Evolutionary conservation across 257 asterid species (phyloP), one percentile per base, ranked within the genome.

Genomic region (Lycium ferocissimum): DNA sequence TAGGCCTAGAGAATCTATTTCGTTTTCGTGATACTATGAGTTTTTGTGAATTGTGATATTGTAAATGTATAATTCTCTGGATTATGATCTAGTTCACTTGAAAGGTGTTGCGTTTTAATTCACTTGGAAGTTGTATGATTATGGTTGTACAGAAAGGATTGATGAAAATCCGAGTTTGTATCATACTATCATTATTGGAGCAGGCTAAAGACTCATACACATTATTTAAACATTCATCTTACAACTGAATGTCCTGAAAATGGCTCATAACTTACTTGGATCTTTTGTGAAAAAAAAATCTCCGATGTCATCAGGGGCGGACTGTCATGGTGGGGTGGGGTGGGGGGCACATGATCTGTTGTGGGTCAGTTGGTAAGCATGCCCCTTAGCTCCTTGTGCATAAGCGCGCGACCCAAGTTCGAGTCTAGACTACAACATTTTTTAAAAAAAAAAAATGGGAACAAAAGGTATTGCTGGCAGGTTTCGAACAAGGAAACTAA

Each of bases 201-300:
- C 15, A 2, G 15, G 12, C 80, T 18, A 43, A 40, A n/a, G 35
- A 18, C 12, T 40, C 18, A 10, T 45, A 14, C 20, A 1, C 62
- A 15, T 57, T 57, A 57, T 57, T 57, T 12, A 67, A 53, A 70
- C 47, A 40, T 17, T 70, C 26, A 70, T 70, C 79, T 47, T 75
- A 75, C 40, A 75, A 49, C 18, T 73, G 62, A 66, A 66, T 33
- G 73, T 12, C 73, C n/a, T 26, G 18, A 72, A 18, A 65, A 10
- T 33, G 49, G 20, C 75, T 67, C 49, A 35, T 67, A 73, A 47
- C 40, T 40, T 71, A 71, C 56, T 70, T 70, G 76, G 51, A 69
- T 67, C 75, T 33, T 33, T 5, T n/a, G 38, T 26, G 33, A 26
- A 26, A 3, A 20, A 62, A 20, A 8, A 62, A 62, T 5, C 8